These are phyloP conservation scores for Colletotrichum sp. DNA, from an alignment of 2,329 filamentous ascomycete species.

Conservation along the genomic window DNA sequence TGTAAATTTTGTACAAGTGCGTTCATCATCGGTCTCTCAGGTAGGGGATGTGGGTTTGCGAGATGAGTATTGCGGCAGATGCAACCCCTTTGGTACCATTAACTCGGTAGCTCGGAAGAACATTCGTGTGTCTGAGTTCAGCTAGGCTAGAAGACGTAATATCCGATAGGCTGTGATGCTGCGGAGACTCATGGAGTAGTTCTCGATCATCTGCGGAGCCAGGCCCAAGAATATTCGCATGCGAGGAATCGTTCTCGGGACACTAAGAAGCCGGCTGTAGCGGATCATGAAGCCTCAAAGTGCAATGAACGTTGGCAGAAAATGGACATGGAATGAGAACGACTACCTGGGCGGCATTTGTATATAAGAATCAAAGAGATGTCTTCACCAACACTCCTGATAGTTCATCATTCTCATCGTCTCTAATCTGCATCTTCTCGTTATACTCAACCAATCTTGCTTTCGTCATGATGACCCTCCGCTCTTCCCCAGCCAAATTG, in stretches of 20 bases:
- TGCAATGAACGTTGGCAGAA: not conserved
- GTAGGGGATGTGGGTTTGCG: not conserved
- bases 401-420: not conserved
- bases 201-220: no score
- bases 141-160: not conserved
- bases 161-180: not conserved
- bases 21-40: not conserved
- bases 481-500: not conserved
- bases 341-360: not conserved
- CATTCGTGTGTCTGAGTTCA: not conserved
- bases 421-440: not conserved
- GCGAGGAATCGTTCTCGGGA: not conserved
- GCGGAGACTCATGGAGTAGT: no score
- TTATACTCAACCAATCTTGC: not conserved
- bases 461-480: not conserved
- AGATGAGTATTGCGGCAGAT: not conserved
- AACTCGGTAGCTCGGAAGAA: not conserved
- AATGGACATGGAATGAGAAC: not conserved
- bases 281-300: not conserved
- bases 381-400: not conserved
- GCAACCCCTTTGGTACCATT: not conserved
- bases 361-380: not conserved
- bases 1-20: not conserved
- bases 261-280: not conserved
- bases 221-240: not conserved